phyloP scores from a whole-genome alignment of 2,329 filamentous ascomycete species.

The Leptographium radiaticola region DNA sequence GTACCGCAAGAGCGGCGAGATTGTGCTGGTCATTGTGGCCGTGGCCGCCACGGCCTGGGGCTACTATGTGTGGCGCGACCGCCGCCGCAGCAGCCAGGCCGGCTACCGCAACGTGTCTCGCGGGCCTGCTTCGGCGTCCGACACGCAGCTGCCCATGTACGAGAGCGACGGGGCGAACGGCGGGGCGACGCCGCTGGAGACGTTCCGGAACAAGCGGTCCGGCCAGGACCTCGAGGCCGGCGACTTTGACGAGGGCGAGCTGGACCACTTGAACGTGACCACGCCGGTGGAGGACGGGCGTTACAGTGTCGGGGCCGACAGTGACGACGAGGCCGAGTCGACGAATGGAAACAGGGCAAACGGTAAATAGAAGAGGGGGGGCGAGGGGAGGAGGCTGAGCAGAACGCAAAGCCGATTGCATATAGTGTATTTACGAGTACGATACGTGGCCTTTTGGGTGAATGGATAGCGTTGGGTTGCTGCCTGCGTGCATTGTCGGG shows the following conservation, averaged over 20 bases:
- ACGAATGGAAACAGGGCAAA: neutral
- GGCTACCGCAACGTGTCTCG: constrained; percentile 40
- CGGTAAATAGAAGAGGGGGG: too few relatives aligned
- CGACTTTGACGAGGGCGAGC: constrained; percentile 53
- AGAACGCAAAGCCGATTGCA: too few relatives aligned
- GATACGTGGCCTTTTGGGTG: too few relatives aligned
- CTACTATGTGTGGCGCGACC: constrained; percentile 54
- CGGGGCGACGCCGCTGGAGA: constrained; percentile 26
- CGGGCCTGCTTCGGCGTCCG: constrained; percentile 20
- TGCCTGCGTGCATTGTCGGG: too few relatives aligned
- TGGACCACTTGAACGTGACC: constrained; percentile 45
- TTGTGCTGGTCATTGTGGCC: constrained; percentile 69
- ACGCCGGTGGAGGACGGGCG: constrained; percentile 33
- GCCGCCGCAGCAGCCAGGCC: constrained; percentile 29
- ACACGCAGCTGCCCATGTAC: constrained; percentile 9
- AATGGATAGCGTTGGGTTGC: too few relatives aligned
- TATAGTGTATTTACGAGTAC: too few relatives aligned
- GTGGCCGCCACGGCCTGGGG: constrained; percentile 63
- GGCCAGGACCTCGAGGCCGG: constrained; percentile 45
- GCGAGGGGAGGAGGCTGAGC: too few relatives aligned
- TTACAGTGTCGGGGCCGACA: constrained; percentile 45
- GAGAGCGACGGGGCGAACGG: constrained; percentile 9
- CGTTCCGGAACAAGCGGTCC: constrained; percentile 31
- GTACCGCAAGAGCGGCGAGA: constrained; percentile 76
- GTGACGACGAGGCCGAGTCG: constrained; percentile 33